Base-by-base conservation (phyloP, 352 stramenopile genomes). In the Phytophthora kernoviae region DNA sequence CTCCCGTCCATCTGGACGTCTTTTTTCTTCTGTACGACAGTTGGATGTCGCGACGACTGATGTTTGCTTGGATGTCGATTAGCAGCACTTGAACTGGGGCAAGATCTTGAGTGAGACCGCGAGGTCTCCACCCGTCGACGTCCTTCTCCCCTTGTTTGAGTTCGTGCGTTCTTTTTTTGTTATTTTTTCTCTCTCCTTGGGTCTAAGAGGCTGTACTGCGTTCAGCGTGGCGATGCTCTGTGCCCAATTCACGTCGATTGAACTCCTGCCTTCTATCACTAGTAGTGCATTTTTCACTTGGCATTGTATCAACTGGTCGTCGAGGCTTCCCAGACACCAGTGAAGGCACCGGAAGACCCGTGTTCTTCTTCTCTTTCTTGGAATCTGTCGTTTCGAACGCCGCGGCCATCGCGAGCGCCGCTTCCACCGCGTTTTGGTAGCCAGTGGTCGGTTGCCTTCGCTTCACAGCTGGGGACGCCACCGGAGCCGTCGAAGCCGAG, bases 371-470 rank as follows among this genome's bases (percentile, higher is more conserved):
- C 11, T 54, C 57, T 6, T 27, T 5, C 20, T 4, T n/a, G 17
- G 36, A 2, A 11, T 48, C 49, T 1, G 42, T 43, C 5, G 43
- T 54, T 15, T 64, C 51, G 8, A 65, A 39, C 17, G 52, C 62
- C 26, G 62, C 67, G 20, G 67, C 67, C 57, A 75, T 65, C 33
- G 62, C 67, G 39, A 75, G 39, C 39, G 67, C 67, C 40, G 53
- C 41, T 39, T 72, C 33, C 47, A 75, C 67, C n/a, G 57, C 67
- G 26, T 69, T 47, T 27, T 46, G 47, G 48, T 75, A 75, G 30
- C 56, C 56, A 15, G 55, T 22, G 6, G 56, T 62, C 39, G 62
- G 59, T 7, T 15, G 43, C 18, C 20, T 57, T 17, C 26, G 43
- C 5, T 5, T 14, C 10, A 44, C 26, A 8, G 26, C 55, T 5